Percentiles rank a stretch among this genome's conserved stretches.
Evolutionary conservation across 495 filamentous ascomycete species (phyloP).

Genomic region (Tuber umbilicatum): DNA sequence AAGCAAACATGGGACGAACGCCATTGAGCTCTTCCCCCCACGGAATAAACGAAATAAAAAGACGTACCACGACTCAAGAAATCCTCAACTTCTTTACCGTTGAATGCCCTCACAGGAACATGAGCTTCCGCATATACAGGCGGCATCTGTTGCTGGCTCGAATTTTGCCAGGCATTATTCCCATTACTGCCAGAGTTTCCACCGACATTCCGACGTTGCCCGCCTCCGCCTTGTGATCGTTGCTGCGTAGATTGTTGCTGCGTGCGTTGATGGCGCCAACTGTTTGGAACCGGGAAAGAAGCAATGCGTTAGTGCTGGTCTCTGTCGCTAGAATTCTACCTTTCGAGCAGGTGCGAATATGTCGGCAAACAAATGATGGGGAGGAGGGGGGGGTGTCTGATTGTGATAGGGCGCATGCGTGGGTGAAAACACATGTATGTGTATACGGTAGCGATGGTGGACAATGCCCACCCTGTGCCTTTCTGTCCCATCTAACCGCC

Average conservation of each 20-base stretch:
- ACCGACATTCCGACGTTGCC: conserved; percentile 30
- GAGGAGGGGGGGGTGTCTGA: neutral
- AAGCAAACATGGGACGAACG: neutral
- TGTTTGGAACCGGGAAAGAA: conserved; percentile 17
- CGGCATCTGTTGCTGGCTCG: conserved; percentile 28
- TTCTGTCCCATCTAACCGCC: conserved; percentile 1
- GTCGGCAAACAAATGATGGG: conserved; percentile 14
- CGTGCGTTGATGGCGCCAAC: conserved; percentile 27
- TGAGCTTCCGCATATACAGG: conserved; percentile 34
- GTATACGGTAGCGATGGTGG: neutral
- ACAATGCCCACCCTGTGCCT: neutral
- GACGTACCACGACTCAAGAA: conserved; percentile 37
- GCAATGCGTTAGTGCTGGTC: conserved; percentile 21
- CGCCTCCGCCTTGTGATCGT: conserved; percentile 30
- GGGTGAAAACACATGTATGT: neutral
- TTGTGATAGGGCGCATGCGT: conserved; percentile 1
- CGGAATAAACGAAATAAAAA: neutral
- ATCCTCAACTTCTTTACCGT: conserved; percentile 40
- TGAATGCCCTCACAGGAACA: conserved; percentile 40
- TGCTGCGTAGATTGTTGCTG: conserved; percentile 30
- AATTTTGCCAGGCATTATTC: conserved; percentile 30
- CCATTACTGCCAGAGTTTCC: conserved; percentile 37
- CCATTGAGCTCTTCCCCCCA: neutral
- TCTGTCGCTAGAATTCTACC: conserved; percentile 11
- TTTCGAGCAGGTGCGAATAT: conserved; percentile 9